These are phyloP conservation scores for Tuber brumale DNA, from an alignment of 495 filamentous ascomycete genomes.

Conservation along the genomic window DNA sequence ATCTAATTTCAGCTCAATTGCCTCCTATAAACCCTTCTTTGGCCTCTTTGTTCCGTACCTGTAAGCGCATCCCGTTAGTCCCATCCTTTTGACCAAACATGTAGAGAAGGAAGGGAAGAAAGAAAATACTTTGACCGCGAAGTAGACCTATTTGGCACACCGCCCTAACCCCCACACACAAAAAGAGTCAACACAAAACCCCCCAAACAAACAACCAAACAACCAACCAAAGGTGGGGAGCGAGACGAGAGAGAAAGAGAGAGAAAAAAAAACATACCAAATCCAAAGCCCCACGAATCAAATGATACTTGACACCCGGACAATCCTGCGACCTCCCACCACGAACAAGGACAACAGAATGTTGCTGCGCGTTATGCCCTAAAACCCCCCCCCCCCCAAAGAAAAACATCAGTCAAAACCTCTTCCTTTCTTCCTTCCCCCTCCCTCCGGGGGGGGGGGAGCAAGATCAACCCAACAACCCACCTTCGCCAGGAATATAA, in stretches of 20 bases:
- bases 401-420: too few species aligned
- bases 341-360: conserved; percentile 88
- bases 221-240: background rate
- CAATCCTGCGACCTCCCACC: conserved; percentile 93
- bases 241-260: background rate
- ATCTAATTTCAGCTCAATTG: background rate
- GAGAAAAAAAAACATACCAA: conserved; percentile 57
- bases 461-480: conserved; percentile 30
- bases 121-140: conserved; percentile 70
- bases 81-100: background rate
- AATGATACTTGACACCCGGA: conserved; percentile 91
- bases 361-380: conserved; percentile 98
- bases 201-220: background rate
- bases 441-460: background rate
- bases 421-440: too few species aligned
- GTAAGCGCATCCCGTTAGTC: background rate
- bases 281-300: conserved; percentile 88
- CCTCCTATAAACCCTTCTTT: conserved; percentile 54
- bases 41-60: conserved; percentile 89
- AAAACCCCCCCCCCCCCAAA: background rate
- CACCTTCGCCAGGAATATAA: conserved; percentile 92
- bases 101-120: background rate
- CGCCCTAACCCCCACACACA: conserved; percentile 55
- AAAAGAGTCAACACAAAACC: background rate
- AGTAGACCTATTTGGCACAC: conserved; percentile 73